These are phyloP conservation scores for Carex pumila DNA, from an alignment of 176 grass and related monocot species.

Conservation along the genomic window DNA sequence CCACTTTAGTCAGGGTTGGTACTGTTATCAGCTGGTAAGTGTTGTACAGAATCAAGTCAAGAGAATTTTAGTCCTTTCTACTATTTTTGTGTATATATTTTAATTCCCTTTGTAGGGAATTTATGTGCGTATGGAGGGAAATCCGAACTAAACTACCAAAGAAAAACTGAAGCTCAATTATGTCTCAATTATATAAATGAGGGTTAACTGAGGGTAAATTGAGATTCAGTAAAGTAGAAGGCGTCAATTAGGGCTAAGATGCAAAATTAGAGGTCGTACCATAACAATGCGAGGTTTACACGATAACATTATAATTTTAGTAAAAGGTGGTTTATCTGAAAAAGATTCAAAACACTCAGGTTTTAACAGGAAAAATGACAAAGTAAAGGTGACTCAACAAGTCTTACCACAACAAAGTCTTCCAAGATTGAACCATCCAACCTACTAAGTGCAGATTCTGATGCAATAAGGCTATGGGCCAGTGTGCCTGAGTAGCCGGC, in stretches of 20 bases:
- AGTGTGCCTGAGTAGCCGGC: conserved; percentile 67
- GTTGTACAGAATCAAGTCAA: neutral
- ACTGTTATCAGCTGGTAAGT: neutral
- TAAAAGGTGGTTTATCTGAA: neutral
- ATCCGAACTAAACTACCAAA: neutral
- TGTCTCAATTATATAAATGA: neutral
- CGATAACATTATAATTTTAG: neutral
- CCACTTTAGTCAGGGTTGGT: neutral
- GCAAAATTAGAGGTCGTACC: neutral
- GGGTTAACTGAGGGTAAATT: neutral
- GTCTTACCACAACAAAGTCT: conserved; percentile 64
- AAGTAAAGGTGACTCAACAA: conserved; percentile 14
- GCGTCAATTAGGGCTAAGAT: neutral
- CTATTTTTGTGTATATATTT: neutral
- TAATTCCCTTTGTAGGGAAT: neutral
- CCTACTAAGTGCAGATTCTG: conserved; percentile 36
- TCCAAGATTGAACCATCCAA: conserved; percentile 46
- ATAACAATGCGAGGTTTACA: neutral
- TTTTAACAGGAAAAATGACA: neutral
- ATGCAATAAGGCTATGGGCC: conserved; percentile 57
- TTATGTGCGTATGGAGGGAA: neutral
- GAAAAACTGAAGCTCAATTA: neutral
- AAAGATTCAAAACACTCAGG: neutral
- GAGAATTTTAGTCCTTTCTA: neutral
- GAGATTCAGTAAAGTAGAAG: neutral